Percentiles rank a stretch among this genome's conserved stretches.
Conservation (phyloP, 1,139 yeast genomes). For the Schwanniomyces etchellsii region DNA sequence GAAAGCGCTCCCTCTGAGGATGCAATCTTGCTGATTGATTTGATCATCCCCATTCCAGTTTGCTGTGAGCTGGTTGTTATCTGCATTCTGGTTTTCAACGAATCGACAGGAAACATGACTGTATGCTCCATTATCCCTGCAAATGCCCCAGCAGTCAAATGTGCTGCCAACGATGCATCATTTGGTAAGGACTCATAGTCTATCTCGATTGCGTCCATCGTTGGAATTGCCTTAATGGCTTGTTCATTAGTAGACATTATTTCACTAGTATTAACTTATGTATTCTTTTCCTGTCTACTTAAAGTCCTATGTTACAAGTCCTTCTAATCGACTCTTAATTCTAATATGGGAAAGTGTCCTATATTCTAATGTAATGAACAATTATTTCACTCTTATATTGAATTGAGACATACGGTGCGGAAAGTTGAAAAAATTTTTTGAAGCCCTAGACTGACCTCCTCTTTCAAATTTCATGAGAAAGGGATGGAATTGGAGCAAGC, state of each 20-base stretch:
- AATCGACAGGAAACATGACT: constrained; percentile 94
- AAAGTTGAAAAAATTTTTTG: too few relatives aligned
- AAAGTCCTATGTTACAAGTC: too few relatives aligned
- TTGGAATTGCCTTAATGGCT: constrained; percentile 11
- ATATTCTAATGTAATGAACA: too few relatives aligned
- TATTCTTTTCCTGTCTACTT: too few relatives aligned
- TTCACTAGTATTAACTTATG: too few relatives aligned
- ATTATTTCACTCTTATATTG: too few relatives aligned
- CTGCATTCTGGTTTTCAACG: constrained; percentile 94
- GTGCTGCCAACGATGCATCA: constrained; percentile 77
- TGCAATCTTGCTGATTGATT: constrained; percentile 67
- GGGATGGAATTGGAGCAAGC: too few relatives aligned
- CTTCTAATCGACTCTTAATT: too few relatives aligned
- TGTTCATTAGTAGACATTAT: constrained; percentile 3
- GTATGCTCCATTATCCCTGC: constrained; percentile 99
- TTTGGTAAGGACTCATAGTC: constrained; percentile 94
- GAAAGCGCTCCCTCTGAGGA: constrained; percentile 89
- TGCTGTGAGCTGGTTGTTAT: constrained; percentile 43
- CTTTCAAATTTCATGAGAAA: too few relatives aligned
- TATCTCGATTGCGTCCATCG: constrained; percentile 40
- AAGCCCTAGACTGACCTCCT: too few relatives aligned
- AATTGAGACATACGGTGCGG: too few relatives aligned
- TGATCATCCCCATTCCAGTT: constrained; percentile 39
- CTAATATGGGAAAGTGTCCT: too few relatives aligned
- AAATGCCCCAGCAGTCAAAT: constrained; percentile 87